Evolutionary conservation across 1,284 basidiomycete genomes (phyloP).

Genomic region (Ustilago sp.): DNA sequence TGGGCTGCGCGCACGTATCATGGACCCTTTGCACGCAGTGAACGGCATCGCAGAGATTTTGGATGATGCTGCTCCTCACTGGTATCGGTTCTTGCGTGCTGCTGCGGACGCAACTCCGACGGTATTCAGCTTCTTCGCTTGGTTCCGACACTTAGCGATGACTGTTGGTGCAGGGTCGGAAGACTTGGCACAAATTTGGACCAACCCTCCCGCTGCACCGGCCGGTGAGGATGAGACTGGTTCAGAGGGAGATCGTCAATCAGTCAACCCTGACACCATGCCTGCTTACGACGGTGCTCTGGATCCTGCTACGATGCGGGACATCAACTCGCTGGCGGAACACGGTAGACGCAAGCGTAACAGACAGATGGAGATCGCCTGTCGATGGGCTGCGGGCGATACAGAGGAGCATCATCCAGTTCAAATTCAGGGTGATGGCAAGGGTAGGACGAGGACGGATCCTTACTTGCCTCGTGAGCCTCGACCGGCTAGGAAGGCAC

Average conservation of each 20-base stretch:
- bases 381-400: slow-evolving; percentile 66
- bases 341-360: slow-evolving; percentile 58
- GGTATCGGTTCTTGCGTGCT: slow-evolving; percentile 58
- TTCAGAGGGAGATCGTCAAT: slow-evolving; percentile 32
- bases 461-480: slow-evolving; percentile 61
- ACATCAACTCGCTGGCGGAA: slow-evolving; percentile 54
- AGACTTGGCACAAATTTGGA: slow-evolving; percentile 59
- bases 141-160: slow-evolving; percentile 64
- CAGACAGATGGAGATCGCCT: slow-evolving; percentile 64
- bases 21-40: slow-evolving; percentile 62
- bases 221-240: slow-evolving; percentile 19
- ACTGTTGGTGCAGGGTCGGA: slow-evolving; percentile 57
- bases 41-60: slow-evolving; percentile 62
- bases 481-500: slow-evolving; percentile 42
- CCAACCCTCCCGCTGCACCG: slow-evolving; percentile 41
- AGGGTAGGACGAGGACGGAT: slow-evolving; percentile 58
- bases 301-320: slow-evolving; percentile 49
- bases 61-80: slow-evolving; percentile 56
- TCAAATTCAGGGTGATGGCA: slow-evolving; percentile 62
- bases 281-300: slow-evolving; percentile 32
- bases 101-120: slow-evolving; percentile 48
- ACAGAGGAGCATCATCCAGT: slow-evolving; percentile 61
- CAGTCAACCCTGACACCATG: slow-evolving; percentile 24
- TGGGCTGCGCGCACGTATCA: slow-evolving; percentile 60
- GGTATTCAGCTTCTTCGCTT: slow-evolving; percentile 64